A percentile compares a stretch with the other conserved stretches of the same genome.
phyloP scores from a whole-genome alignment of 768 basidiomycete genomes.

The Phallus indusiatus region DNA sequence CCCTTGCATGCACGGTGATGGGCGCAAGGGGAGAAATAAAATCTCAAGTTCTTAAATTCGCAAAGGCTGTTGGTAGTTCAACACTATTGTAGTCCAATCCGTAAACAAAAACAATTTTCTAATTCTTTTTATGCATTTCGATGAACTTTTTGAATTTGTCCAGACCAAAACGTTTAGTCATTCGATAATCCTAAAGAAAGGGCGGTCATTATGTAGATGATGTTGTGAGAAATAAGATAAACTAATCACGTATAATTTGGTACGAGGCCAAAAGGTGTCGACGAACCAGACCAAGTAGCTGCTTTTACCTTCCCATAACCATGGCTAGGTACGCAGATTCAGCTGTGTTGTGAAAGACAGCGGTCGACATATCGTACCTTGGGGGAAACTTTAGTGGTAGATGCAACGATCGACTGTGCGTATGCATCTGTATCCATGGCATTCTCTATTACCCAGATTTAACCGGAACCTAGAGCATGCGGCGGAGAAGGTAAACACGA shows the following conservation, averaged over 20 bases:
- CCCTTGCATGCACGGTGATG: slow-evolving; percentile 76
- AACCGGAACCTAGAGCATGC: neutral
- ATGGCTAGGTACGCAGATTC: neutral
- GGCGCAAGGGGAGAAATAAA: slow-evolving; percentile 78
- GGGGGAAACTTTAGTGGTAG: slow-evolving; percentile 1
- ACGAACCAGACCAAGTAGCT: slow-evolving; percentile 1
- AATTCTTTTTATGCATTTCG: neutral
- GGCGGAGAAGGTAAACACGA: neutral
- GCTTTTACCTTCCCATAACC: slow-evolving; percentile 2
- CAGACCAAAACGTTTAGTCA: slow-evolving; percentile 4
- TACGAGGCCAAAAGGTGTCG: slow-evolving; percentile 7
- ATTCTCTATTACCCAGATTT: neutral
- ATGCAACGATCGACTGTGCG: slow-evolving; percentile 5
- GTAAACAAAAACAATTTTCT: neutral
- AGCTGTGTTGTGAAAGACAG: neutral
- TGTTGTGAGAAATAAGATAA: neutral
- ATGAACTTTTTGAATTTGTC: slow-evolving; percentile 6
- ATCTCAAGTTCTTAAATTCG: slow-evolving; percentile 45
- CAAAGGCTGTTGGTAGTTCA: slow-evolving; percentile 31
- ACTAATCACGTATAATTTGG: neutral
- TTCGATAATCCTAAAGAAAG: neutral
- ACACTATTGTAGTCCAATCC: slow-evolving; percentile 17
- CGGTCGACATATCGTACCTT: neutral
- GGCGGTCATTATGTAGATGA: neutral
- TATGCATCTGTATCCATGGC: slow-evolving; percentile 7